phyloP scores from a whole-genome alignment of 768 basidiomycete species.

The Amylocystis lapponica region DNA sequence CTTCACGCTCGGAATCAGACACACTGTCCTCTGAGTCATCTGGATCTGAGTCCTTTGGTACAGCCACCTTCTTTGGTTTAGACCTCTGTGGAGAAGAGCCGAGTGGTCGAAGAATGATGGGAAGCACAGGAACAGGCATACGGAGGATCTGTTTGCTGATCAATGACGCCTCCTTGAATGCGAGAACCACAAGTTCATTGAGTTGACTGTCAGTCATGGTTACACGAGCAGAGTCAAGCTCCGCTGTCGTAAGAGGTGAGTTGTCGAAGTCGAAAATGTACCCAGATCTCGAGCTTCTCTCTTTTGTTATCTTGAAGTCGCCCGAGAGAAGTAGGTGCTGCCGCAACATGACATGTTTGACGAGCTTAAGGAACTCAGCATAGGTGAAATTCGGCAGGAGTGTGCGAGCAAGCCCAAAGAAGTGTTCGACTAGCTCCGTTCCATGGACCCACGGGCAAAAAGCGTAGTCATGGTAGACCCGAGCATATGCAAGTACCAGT shows the following conservation, averaged over 20 bases:
- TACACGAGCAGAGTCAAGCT: not conserved
- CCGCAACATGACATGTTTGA: slow-evolving; percentile 22
- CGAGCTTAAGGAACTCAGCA: slow-evolving; percentile 20
- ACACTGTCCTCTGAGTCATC: too few species aligned
- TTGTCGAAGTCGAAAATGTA: slow-evolving; percentile 19
- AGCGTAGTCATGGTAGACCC: slow-evolving; percentile 16
- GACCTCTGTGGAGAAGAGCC: too few species aligned
- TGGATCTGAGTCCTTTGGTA: too few species aligned
- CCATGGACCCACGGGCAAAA: slow-evolving; percentile 21
- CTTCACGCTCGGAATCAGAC: not conserved
- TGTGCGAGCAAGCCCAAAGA: slow-evolving; percentile 22
- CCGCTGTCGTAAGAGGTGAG: slow-evolving; percentile 4
- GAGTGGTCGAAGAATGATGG: not conserved
- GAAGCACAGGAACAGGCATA: not conserved
- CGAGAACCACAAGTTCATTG: slow-evolving; percentile 3
- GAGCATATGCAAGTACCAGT: slow-evolving; percentile 13
- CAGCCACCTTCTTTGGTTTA: not conserved
- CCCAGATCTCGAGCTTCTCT: slow-evolving; percentile 11
- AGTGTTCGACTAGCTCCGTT: slow-evolving; percentile 24
- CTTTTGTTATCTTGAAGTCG: slow-evolving; percentile 11
- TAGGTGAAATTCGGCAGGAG: slow-evolving; percentile 26
- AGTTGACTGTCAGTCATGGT: not conserved
- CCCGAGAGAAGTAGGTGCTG: slow-evolving; percentile 23
- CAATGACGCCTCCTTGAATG: slow-evolving; percentile 1
- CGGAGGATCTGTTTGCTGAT: slow-evolving; percentile 1